phyloP scores from a whole-genome alignment of 2,329 filamentous ascomycete genomes.

The Leptographium radiaticola region DNA sequence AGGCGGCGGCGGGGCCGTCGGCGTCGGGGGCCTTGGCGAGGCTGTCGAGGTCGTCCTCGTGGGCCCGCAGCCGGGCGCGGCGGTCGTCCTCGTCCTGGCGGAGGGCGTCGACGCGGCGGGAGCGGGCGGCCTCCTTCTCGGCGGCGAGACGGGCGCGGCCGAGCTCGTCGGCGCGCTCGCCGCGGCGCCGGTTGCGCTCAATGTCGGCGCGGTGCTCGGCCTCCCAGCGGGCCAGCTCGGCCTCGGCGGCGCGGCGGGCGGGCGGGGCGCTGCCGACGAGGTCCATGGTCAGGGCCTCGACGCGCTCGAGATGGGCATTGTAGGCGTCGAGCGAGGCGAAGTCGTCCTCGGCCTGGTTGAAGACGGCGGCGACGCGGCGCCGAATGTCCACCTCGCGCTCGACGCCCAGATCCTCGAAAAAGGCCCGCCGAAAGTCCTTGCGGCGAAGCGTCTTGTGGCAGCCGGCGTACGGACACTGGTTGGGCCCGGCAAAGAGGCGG shows the following conservation, averaged over 20 bases:
- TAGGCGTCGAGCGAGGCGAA: conserved; percentile 74
- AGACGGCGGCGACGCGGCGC: conserved; percentile 61
- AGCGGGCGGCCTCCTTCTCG: conserved; percentile 53
- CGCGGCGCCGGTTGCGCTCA: conserved; percentile 41
- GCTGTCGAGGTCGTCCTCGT: conserved; percentile 56
- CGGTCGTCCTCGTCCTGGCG: conserved; percentile 61
- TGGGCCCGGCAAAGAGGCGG: conserved; percentile 85
- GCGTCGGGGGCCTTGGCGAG: conserved; percentile 48
- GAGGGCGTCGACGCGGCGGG: conserved; percentile 48
- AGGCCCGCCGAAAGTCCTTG: conserved; percentile 72
- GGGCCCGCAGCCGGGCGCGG: conserved; percentile 46
- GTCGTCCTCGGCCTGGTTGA: conserved; percentile 83
- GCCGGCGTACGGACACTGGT: conserved; percentile 80
- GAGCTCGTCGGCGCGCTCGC: conserved; percentile 40
- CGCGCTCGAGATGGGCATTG: conserved; percentile 90
- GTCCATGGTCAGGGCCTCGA: conserved; percentile 83
- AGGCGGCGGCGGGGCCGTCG: conserved; percentile 24
- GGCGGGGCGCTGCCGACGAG: conserved; percentile 58
- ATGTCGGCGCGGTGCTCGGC: conserved; percentile 58
- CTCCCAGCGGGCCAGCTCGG: conserved; percentile 53
- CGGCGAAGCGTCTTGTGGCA: conserved; percentile 81
- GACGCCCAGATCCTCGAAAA: conserved; percentile 75
- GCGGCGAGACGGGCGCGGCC: conserved; percentile 42
- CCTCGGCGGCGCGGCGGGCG: conserved; percentile 28
- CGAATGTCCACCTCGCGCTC: conserved; percentile 92